phyloP scores from a whole-genome alignment of 139 green algal genomes.

The Chlorella sp. region DNA sequence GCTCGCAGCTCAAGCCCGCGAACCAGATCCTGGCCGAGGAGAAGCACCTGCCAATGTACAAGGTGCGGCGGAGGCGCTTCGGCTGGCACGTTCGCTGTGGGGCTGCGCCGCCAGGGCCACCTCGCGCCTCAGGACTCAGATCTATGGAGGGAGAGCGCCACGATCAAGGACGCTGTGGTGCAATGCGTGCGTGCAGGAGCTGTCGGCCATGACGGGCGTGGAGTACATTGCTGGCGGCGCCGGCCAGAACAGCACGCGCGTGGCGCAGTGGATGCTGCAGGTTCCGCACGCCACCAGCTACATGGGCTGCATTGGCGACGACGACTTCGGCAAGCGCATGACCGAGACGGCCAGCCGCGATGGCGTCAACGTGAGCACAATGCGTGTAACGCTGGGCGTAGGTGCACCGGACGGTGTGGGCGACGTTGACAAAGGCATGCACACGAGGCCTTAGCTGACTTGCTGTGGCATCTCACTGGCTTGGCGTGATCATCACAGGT shows the following conservation, averaged over 20 bases:
- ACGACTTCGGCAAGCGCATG: conserved; percentile 87
- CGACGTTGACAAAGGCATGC: too few species aligned
- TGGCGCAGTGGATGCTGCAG: conserved; percentile 98
- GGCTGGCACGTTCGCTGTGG: too few species aligned
- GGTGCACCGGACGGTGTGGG: too few species aligned
- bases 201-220: conserved; percentile 67
- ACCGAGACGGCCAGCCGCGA: conserved; percentile 56
- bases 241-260: conserved; percentile 90
- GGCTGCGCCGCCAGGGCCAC: too few species aligned
- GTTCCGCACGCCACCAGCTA: conserved; percentile 77
- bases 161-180: too few species aligned
- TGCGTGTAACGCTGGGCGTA: too few species aligned
- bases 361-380: conserved; percentile 71
- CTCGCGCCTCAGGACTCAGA: too few species aligned
- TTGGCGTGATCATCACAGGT: conserved; percentile 51
- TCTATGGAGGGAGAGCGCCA: too few species aligned
- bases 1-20: conserved; percentile 77
- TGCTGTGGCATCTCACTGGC: too few species aligned
- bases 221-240: conserved; percentile 97
- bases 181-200: conserved; percentile 63
- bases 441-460: too few species aligned
- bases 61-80: too few species aligned
- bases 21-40: conserved; percentile 99
- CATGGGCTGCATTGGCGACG: conserved; percentile 95
- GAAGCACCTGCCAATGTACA: conserved; percentile 91